Conservation (phyloP, 2,329 filamentous ascomycete species). For the Aspergillus ochraceoroseus region DNA sequence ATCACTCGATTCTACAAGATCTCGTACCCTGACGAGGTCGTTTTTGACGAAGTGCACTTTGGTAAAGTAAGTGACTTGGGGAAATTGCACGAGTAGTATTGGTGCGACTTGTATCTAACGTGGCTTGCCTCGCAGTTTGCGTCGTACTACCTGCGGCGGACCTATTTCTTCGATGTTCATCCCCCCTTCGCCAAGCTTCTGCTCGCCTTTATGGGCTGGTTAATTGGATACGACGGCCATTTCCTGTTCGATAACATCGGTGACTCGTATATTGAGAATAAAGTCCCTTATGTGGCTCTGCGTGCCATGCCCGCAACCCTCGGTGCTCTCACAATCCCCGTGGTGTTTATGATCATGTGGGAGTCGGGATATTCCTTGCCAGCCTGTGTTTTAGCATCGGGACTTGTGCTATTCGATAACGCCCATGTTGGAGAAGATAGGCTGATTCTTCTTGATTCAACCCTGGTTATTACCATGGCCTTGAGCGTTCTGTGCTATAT, state of each 20-base stretch:
- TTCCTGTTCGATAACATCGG: constrained; percentile 99
- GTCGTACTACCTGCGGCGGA: constrained; percentile 82
- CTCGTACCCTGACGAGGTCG: constrained; percentile 89
- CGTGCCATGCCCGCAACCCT: constrained; percentile 87
- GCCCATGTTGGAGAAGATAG: constrained; percentile 95
- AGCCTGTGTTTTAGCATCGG: constrained; percentile 79
- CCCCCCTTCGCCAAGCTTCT: constrained; percentile 97
- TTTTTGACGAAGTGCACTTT: constrained; percentile 99
- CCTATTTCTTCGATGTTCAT: constrained; percentile 99
- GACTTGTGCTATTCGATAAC: constrained; percentile 90
- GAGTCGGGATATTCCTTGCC: constrained; percentile 96
- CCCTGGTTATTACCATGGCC: constrained; percentile 91
- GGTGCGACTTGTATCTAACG: constrained; percentile 17
- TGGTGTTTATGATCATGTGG: constrained; percentile 98
- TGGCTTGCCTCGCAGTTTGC: constrained; percentile 39
- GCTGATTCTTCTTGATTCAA: constrained; percentile 89
- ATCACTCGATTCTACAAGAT: constrained; percentile 94
- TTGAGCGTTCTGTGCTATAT: constrained; percentile 91
- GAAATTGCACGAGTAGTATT: too few species aligned
- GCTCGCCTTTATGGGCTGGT: constrained; percentile 94
- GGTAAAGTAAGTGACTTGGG: constrained; percentile 74
- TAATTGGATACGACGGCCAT: constrained; percentile 92
- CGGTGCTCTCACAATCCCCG: constrained; percentile 87
- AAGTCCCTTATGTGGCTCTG: constrained; percentile 95
- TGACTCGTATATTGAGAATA: constrained; percentile 94